Evolutionary conservation across 176 grass and related monocot species (phyloP), one percentile per base, ranked within the genome.

Genomic region (Aegilops bicornis): DNA sequence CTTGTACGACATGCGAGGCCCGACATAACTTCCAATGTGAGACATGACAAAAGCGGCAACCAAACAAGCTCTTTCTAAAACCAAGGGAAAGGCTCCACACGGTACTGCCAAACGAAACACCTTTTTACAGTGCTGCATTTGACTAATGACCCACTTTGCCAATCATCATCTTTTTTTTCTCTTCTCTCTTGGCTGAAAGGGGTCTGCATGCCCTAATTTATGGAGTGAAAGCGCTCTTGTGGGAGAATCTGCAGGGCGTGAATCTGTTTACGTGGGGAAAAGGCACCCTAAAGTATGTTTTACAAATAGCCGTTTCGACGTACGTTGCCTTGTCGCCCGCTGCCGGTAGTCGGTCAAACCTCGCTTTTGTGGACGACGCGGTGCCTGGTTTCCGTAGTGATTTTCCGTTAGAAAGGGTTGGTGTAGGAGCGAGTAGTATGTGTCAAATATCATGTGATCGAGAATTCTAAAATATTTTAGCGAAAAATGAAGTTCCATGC

Each of bases 91-190:
- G 81, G 69, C 85, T 81, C 81, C 61, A 12, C 71, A 27, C 77
- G 81, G 43, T 85, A 85, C 76, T 33, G 77, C 84, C 84, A 94
- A 89, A 87, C 40, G 77, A 89, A 80, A n/a, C 52, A 33, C 80
- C 76, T 82, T 91, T 92, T 79, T 85, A 86, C 87, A 91, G 73
- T 76, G 76, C 16, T 39, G 48, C 73, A 89, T 94, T 94, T 94
- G 92, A 94, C 89, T 94, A 94, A 82, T 93, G 72, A 20, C 50
- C 17, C 79, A 82, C 80, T 77, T 91, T 86, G 33, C 40, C 78
- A 80, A 88, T 85, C 77, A 69, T 91, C 36, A 8, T 91, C 73
- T 80, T 74, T 62, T 88, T 70, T 19, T 19, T 2, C 2, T 3
- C 54, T 3, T 6, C 56, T 8, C 56, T 22, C 56, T 59, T 59